phyloP scores from a whole-genome alignment of 2,329 filamentous ascomycete genomes.

The Pyrenochaeta sp. region DNA sequence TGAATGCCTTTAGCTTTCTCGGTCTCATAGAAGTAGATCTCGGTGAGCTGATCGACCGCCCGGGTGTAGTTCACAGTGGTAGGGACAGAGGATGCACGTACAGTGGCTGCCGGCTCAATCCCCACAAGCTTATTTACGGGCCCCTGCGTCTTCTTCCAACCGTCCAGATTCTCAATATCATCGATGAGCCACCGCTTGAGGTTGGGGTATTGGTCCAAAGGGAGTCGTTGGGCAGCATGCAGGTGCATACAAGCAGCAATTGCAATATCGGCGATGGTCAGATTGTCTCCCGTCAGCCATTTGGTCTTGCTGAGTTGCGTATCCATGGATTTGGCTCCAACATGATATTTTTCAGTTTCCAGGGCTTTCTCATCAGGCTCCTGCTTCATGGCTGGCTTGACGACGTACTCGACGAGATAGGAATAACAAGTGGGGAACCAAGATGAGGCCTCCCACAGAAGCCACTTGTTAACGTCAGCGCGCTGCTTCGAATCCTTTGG shows the following conservation, averaged over 20 bases:
- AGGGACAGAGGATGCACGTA: conserved; percentile 2
- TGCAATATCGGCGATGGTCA: conserved; percentile 53
- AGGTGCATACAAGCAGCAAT: conserved; percentile 52
- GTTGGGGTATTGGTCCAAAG: conserved; percentile 49
- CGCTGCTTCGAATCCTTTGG: conserved; percentile 51
- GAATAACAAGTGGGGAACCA: conserved; percentile 54
- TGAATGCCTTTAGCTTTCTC: conserved; percentile 51
- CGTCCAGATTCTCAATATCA: conserved; percentile 44
- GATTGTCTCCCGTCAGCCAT: conserved; percentile 46
- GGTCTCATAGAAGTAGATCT: conserved; percentile 53
- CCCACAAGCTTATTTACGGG: conserved; percentile 43
- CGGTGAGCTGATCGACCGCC: conserved; percentile 49
- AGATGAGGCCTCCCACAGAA: conserved; percentile 52
- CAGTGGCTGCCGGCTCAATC: neutral
- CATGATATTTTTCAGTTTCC: conserved; percentile 43
- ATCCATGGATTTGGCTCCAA: conserved; percentile 49
- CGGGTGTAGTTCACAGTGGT: conserved; percentile 58
- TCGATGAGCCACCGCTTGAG: conserved; percentile 50
- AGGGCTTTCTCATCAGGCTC: conserved; percentile 46
- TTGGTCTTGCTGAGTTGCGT: conserved; percentile 48
- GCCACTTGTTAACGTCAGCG: conserved; percentile 51
- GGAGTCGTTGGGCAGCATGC: conserved; percentile 41
- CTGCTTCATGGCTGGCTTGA: conserved; percentile 49
- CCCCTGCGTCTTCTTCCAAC: conserved; percentile 51
- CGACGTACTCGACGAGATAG: conserved; percentile 52